Evolutionary conservation across 805 yeast genomes (phyloP), one percentile per base, ranked within the genome.

Genomic region (Kodamaea nitidulidarum): DNA sequence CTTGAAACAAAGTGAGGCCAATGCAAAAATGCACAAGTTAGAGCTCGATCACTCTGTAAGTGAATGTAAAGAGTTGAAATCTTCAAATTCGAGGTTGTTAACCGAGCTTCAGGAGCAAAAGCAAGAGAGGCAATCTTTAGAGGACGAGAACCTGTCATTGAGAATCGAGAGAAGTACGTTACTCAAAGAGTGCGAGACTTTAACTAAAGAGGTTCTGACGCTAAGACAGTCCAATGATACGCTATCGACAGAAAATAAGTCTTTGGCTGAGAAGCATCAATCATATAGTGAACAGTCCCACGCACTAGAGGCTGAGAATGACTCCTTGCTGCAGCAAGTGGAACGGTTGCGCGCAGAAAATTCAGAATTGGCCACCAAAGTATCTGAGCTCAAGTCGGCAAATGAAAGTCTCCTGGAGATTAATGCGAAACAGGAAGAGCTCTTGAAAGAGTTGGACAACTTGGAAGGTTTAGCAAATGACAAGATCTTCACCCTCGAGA

Each of bases 401-500:
- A 48, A 44, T 14, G 38, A 32, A 3, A 46, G 49, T n/a, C 45
- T 48, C 24, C 44, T 37, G n/a, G 54, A 51, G 22, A 44, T 57
- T 4, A 50, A 51, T 29, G 35, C 43, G 7, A 45, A 47, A 21
- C 55, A 51, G 36, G 51, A 54, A 36, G 53, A 50, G 33, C 42
- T 55, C n/a, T 45, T 52, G 16, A 46, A 48, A 16, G 58, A 55
- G 31, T 45, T 54, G 36, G 59, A 56, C 17, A 51, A 53, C 28
- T 43, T 49, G 38, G 56, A 49, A 29, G 47, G 44, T 22, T 40
- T 54, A 28, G 59, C 58, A 6, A 52, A 52, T 32, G 52, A 48
- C 29, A 50, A 51, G 30, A 55, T 54, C 11, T 22, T 29, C 15
- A 44, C 38, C 15, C 48, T 55, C 24, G 57, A 56, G 39, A 38